Percentiles rank a stretch among this genome's conserved stretches.
Conservation (phyloP, 2,329 filamentous ascomycete species). For the Fusarium ambrosium region DNA sequence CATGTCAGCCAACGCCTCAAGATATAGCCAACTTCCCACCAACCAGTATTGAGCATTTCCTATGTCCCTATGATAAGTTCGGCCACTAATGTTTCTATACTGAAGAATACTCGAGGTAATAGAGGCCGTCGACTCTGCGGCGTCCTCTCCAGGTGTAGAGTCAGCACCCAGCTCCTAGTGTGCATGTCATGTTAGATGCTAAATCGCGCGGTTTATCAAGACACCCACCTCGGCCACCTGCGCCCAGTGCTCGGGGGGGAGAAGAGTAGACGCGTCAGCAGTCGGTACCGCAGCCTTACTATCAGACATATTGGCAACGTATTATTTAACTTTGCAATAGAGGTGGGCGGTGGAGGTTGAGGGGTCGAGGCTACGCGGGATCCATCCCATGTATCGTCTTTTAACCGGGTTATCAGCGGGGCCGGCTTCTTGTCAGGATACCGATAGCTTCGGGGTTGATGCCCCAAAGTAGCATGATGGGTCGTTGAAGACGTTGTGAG, state of each 20-base stretch:
- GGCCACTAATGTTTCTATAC: conserved; percentile 33
- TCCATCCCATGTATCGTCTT: not conserved
- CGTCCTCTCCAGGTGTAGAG: conserved; percentile 19
- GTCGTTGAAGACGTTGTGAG: not conserved
- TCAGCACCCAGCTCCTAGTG: conserved; percentile 19
- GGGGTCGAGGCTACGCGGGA: not conserved
- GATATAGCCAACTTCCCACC: fast-evolving
- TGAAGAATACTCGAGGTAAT: conserved; percentile 30
- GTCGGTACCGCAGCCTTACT: not conserved
- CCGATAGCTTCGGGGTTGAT: not conserved
- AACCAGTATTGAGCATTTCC: conserved; percentile 36
- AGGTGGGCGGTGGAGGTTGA: not conserved
- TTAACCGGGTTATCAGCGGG: not conserved
- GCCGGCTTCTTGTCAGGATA: not conserved
- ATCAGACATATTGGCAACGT: not conserved
- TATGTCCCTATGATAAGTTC: conserved; percentile 32
- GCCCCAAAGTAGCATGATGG: not conserved
- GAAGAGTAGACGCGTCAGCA: conserved; percentile 5
- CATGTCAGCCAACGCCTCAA: not conserved
- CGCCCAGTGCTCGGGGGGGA: conserved; percentile 31
- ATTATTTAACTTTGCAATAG: not conserved
- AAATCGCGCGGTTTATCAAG: not conserved
- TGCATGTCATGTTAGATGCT: not conserved
- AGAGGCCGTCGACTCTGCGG: conserved; percentile 17
- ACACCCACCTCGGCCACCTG: conserved; percentile 30